Evolutionary conservation across 2,329 filamentous ascomycete genomes (phyloP), one percentile per base, ranked within the genome.

Genomic region (Xylaria sp.): DNA sequence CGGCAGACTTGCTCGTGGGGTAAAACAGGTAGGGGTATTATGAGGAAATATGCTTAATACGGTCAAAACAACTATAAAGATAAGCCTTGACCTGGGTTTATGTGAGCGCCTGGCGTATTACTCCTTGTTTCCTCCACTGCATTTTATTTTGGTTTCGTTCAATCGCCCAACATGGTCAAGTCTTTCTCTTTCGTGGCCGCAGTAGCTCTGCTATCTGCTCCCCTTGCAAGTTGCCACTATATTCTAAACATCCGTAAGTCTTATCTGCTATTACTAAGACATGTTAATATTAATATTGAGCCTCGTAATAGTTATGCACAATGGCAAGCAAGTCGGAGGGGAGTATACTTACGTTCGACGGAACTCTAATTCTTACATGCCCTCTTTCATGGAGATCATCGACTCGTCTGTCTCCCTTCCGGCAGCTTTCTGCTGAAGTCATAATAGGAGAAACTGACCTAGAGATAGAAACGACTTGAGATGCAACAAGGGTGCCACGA

Each of bases 331-430:
- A 59, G 74, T 78, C 61, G 81, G 80, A 51, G 80, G 78, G 56
- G 79, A 81, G 61, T 82, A 80, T 74, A 77, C 79, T 50, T 85
- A 85, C 77, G 81, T 86, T 71, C 82, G 84, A 68, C 75, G 71
- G 64, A 81, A 81, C 72, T 80, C 77, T 69, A 81, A 80, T 74
- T 73, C 73, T 25, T 80, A 79, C 73, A 79, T 77, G 75, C 78
- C 78, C 11, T 75, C 78, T 53, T 78, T 79, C 62, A 65, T 69
- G 61, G 77, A 79, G 69, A 74, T 79, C 60, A 73, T 80, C 49
- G 74, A 76, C 63, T 76, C 74, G 61, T 69, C 20, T 36, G 71
- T 71, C 36, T 53, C 27, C 36, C 38, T 47, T 39, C 25, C 20
- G 38, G 31, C 9, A 3, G 6, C 15, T 7, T 47, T 25, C 10